Evolutionary conservation across 768 basidiomycete genomes (phyloP), one percentile per base, ranked within the genome.

Genomic region (Omphalotus guepiniiformis): DNA sequence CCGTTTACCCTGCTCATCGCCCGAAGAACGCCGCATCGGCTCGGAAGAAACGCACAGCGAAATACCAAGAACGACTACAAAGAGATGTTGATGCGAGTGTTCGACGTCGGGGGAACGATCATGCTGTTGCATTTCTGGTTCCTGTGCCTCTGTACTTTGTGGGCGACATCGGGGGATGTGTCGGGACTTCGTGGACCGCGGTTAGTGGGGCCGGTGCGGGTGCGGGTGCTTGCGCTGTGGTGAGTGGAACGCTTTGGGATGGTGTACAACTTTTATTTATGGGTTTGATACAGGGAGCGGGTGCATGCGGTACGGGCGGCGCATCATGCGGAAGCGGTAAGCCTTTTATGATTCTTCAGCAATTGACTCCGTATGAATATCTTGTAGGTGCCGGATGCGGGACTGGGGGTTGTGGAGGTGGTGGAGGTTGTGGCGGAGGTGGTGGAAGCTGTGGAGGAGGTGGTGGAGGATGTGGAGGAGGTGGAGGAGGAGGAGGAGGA

Each of bases 131-230:
- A 28, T 76, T 76, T 53, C 58, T 76, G 26, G 39, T 65, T 9
- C 67, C 68, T 26, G 38, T 65, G 11, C 67, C 68, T 9, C 63
- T 75, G 34, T 73, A 74, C 44, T 34, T 72, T 19, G 66, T 59
- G 40, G 65, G 52, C 51, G 43, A 38, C 18, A 44, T 35, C 32
- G 39, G 41, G 12, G 43, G 40, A 48, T 21, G 54, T 58, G 15
- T 67, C 46, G 63, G 53, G 54, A 16, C 23, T 42, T 42, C 27
- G 40, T 5, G 54, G 54, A 7, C 30, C 9, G 30, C n/a, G 9
- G 9, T n/a, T n/a, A 46, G 45, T 30, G 50, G 63, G 6, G 54
- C 60, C 0, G 42, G 56, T 32, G 57, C 53, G 44, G 61, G 63
- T 19, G 49, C 16, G 11, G 58, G 48, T 6, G 35, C 26, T 9